These are phyloP conservation scores for Rhizophagus clarus DNA, from an alignment of 192 early-diverging fungal species.

Conservation along the genomic window DNA sequence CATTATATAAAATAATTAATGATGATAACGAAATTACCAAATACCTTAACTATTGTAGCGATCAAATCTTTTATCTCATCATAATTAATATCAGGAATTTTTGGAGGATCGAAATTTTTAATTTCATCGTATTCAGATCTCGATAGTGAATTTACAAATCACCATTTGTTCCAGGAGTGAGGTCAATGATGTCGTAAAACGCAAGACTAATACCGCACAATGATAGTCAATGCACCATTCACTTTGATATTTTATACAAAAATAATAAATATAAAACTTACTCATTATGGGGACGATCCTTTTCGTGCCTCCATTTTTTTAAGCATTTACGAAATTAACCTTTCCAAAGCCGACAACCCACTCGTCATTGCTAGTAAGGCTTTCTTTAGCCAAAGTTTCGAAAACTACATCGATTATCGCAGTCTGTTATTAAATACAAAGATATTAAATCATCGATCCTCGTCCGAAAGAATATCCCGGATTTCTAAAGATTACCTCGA, in stretches of 20 bases:
- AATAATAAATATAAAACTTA: background rate
- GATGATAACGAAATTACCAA: background rate
- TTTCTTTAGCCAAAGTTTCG: no score
- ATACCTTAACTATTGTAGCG: background rate
- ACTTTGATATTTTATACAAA: background rate
- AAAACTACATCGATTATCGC: no score
- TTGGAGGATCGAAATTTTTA: background rate
- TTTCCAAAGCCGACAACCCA: no score
- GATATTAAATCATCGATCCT: no score
- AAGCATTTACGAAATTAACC: no score
- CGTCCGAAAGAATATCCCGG: rapidly evolving
- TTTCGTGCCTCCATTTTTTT: no score
- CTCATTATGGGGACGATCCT: background rate
- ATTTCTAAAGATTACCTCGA: no score
- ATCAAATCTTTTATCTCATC: background rate
- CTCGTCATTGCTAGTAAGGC: no score
- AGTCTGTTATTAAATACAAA: no score
- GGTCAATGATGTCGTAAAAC: background rate
- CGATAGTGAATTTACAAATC: background rate
- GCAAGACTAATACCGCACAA: background rate
- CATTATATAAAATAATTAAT: background rate
- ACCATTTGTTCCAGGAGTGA: background rate
- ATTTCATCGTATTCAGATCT: background rate
- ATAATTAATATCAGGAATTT: background rate
- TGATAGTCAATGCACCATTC: slow-evolving; percentile 9